Percentiles rank a stretch among this genome's conserved stretches.
Conservation (phyloP, 2,329 filamentous ascomycete species). For the Zalaria sp. region DNA sequence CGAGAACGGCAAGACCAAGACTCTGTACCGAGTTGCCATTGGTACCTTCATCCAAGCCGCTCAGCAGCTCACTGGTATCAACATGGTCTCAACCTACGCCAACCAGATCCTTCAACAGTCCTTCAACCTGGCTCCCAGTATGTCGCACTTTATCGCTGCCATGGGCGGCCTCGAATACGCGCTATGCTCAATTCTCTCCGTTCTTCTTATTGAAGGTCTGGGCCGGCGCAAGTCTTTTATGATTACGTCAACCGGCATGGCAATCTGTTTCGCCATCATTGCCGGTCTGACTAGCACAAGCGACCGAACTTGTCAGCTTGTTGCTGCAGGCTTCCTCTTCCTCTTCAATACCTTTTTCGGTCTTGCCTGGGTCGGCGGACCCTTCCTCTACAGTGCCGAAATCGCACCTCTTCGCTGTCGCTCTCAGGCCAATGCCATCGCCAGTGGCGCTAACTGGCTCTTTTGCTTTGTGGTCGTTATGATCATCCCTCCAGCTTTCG, state of each 20-base stretch:
- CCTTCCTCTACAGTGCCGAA: constrained; percentile 21
- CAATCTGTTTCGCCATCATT: constrained; percentile 20
- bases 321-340: constrained; percentile 33
- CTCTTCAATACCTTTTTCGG: constrained; percentile 13
- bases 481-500: constrained; percentile 41
- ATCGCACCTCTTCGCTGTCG: constrained; percentile 27
- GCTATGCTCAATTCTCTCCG: constrained; percentile 16
- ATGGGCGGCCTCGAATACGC: constrained; percentile 6
- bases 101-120: constrained; percentile 28
- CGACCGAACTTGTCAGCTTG: constrained; percentile 19
- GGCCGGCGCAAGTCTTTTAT: constrained; percentile 15
- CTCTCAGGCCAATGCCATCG: constrained; percentile 18
- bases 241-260: constrained; percentile 9
- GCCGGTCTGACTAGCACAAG: constrained; percentile 25
- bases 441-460: constrained; percentile 44
- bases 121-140: constrained; percentile 26
- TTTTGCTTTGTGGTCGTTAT: constrained; percentile 32
- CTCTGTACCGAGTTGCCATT: constrained; percentile 17
- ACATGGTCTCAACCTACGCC: constrained; percentile 25
- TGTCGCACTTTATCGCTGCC: constrained; percentile 26
- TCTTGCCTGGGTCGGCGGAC: constrained; percentile 10
- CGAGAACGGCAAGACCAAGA: constrained; percentile 20
- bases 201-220: constrained; percentile 26
- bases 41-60: constrained; percentile 23
- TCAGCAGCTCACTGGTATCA: constrained; percentile 22